Evolutionary conservation across 805 yeast species (phyloP).

Genomic region (Nakazawaea peltata): DNA sequence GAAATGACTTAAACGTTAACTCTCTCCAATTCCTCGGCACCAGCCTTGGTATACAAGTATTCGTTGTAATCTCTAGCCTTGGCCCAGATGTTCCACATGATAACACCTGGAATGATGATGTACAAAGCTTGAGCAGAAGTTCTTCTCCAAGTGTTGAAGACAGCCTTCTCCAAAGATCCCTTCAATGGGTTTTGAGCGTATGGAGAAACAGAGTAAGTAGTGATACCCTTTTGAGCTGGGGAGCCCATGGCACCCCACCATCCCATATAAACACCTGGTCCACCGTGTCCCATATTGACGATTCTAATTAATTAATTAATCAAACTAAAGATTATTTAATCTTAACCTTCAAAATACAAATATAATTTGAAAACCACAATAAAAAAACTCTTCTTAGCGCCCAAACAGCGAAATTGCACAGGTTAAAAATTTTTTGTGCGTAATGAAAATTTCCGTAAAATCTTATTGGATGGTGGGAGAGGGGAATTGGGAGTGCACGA

Average conservation of each 20-base stretch:
- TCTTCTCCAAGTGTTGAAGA: conserved; percentile 94
- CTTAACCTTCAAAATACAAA: too few relatives aligned
- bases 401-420: too few relatives aligned
- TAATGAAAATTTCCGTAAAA: conserved; percentile 1
- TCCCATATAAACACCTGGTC: conserved; percentile 76
- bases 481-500: neutral
- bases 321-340: too few relatives aligned
- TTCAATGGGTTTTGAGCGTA: conserved; percentile 89
- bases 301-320: neutral
- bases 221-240: conserved; percentile 80
- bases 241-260: conserved; percentile 91
- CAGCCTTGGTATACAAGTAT: conserved; percentile 94
- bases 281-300: conserved; percentile 32
- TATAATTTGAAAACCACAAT: too few relatives aligned
- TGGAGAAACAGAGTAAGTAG: conserved; percentile 87
- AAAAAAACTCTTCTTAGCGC: too few relatives aligned
- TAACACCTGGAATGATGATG: conserved; percentile 66
- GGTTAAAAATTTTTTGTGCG: too few relatives aligned
- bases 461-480: conserved; percentile 4
- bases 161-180: conserved; percentile 76
- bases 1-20: conserved; percentile 27
- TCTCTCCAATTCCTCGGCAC: conserved; percentile 87
- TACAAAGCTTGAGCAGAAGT: conserved; percentile 76
- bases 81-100: conserved; percentile 84
- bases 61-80: conserved; percentile 85